phyloP scores from a whole-genome alignment of 768 basidiomycete genomes.

The Crucibulum laeve region DNA sequence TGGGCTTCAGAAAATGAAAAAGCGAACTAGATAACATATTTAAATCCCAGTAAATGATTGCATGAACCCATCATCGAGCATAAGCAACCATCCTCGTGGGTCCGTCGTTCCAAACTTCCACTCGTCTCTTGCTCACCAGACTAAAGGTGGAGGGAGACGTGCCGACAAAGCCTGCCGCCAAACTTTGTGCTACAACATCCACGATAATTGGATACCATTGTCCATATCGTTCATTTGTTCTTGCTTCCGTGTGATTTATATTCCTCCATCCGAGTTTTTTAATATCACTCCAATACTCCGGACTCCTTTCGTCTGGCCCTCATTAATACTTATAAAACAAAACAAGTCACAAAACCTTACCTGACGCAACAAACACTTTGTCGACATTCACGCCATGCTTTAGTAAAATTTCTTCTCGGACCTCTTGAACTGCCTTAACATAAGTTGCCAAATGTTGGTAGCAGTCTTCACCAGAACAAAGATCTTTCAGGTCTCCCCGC shows the following conservation, averaged over 20 bases:
- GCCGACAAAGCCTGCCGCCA: conserved; percentile 53
- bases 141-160: conserved; percentile 54
- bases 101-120: conserved; percentile 55
- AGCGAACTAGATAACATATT: no score
- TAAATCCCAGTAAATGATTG: no score
- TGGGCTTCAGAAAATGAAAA: no score
- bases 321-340: neutral
- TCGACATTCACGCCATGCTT: neutral
- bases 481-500: no score
- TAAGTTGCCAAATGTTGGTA: no score
- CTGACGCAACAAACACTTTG: neutral
- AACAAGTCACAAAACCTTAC: neutral
- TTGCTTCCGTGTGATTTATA: neutral
- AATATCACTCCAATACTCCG: neutral
- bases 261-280: neutral
- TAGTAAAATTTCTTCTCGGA: no score
- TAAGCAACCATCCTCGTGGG: conserved; percentile 22
- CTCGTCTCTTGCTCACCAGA: conserved; percentile 44
- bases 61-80: no score
- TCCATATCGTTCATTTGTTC: neutral
- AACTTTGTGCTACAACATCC: conserved; percentile 50
- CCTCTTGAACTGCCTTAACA: no score
- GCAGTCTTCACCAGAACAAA: no score
- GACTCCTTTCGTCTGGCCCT: neutral
- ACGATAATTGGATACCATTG: conserved; percentile 8